Conservation (phyloP, 768 basidiomycete genomes). For the Pisolithus albus region DNA sequence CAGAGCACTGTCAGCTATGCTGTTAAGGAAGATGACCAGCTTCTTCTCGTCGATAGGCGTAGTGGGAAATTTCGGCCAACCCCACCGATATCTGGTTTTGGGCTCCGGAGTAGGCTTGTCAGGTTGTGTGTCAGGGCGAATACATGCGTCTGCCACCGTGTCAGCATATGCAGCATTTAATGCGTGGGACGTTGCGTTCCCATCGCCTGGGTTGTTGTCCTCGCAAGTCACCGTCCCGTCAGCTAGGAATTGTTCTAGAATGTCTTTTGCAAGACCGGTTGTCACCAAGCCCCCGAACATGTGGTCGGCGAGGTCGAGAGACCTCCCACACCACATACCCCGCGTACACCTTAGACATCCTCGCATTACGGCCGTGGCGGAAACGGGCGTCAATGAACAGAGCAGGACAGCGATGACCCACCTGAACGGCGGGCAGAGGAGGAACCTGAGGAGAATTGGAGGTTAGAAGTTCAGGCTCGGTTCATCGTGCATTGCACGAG, state of each 20-base stretch:
- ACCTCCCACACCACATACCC: neutral
- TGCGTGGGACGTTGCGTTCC: neutral
- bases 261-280: constrained; percentile 1
- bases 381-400: neutral
- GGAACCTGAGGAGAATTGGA: constrained; percentile 42
- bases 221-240: neutral
- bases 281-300: constrained; percentile 7
- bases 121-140: neutral
- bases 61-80: constrained; percentile 1
- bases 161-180: constrained; percentile 1
- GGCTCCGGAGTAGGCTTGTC: neutral
- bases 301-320: constrained; percentile 12
- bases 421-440: constrained; percentile 16
- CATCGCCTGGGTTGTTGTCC: neutral
- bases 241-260: neutral
- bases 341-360: neutral
- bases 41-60: neutral
- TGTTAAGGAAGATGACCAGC: constrained; percentile 4
- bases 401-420: neutral
- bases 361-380: neutral
- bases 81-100: neutral
- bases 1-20: neutral
- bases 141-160: neutral
- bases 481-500: constrained; percentile 80
- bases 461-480: constrained; percentile 62